Percentiles rank a stretch among this genome's conserved stretches.
Conservation (phyloP, 108 stramenopile species). For the Asterionellopsis glacialis region DNA sequence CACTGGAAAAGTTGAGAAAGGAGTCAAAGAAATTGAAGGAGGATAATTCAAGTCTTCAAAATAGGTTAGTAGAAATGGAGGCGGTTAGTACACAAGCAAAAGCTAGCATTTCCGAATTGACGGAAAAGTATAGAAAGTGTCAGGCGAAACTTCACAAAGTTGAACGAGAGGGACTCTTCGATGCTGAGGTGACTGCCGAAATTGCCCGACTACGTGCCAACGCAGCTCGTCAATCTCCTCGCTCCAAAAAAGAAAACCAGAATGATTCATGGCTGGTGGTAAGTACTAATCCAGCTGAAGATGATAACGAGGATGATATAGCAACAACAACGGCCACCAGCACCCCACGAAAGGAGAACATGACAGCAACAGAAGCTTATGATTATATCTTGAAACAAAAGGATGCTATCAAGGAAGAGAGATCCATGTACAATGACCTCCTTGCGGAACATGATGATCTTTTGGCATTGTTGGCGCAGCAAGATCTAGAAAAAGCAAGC, state of each 20-base stretch:
- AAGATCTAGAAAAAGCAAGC: constrained; percentile 26
- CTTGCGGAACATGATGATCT: constrained; percentile 65
- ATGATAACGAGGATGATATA: neutral
- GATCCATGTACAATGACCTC: constrained; percentile 58
- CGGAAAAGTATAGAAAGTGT: constrained; percentile 30
- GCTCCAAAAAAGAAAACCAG: constrained; percentile 18
- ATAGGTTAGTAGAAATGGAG: constrained; percentile 17
- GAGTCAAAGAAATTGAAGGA: constrained; percentile 20
- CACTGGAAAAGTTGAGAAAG: constrained; percentile 16
- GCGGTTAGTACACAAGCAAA: constrained; percentile 5
- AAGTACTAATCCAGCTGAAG: constrained; percentile 3
- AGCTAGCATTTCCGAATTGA: constrained; percentile 18
- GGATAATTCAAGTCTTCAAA: constrained; percentile 26
- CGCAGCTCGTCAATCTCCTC: constrained; percentile 5
- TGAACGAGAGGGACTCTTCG: constrained; percentile 54
- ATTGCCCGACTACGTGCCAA: constrained; percentile 36
- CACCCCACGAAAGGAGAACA: neutral
- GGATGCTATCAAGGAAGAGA: constrained; percentile 52
- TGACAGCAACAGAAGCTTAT: constrained; percentile 21
- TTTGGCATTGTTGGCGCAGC: constrained; percentile 57
- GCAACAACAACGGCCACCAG: neutral
- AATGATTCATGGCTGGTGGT: neutral
- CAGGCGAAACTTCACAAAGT: constrained; percentile 25
- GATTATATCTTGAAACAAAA: constrained; percentile 49
- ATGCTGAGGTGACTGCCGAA: constrained; percentile 53